phyloP scores from a whole-genome alignment of 139 green algal genomes.

The Spirogloea muscicola region DNA sequence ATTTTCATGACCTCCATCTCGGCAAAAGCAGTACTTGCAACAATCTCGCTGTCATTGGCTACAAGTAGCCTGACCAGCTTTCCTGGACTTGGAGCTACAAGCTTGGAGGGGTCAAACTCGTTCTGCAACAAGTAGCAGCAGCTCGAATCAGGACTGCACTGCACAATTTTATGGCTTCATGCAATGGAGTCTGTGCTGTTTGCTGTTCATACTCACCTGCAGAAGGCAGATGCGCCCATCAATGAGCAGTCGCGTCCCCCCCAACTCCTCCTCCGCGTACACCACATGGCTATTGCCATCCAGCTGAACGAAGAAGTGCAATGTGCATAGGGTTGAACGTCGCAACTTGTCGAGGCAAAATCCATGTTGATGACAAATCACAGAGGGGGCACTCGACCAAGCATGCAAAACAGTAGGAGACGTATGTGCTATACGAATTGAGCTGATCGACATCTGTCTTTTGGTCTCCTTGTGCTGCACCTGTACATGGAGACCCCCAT shows the following conservation, averaged over 20 bases:
- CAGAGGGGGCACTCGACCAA: too few relatives aligned
- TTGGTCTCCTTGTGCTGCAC: too few relatives aligned
- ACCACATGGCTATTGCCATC: conserved; percentile 89
- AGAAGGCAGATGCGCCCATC: conserved; percentile 85
- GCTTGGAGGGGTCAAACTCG: conserved; percentile 52
- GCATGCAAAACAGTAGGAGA: too few relatives aligned
- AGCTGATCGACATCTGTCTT: too few relatives aligned
- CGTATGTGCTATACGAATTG: too few relatives aligned
- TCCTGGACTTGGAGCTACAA: conserved; percentile 46
- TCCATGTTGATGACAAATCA: too few relatives aligned
- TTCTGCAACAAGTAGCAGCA: conserved; percentile 43
- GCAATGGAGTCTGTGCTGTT: too few relatives aligned
- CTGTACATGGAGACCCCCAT: conserved; percentile 84
- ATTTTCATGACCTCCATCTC: conserved; percentile 57
- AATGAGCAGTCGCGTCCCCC: conserved; percentile 85
- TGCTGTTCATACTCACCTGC: too few relatives aligned
- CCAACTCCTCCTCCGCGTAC: conserved; percentile 84
- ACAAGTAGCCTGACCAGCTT: conserved; percentile 58
- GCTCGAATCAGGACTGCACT: background rate
- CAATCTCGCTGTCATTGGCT: conserved; percentile 40
- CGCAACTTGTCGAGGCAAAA: too few relatives aligned
- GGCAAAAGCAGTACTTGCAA: conserved; percentile 45
- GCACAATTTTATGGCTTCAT: too few relatives aligned
- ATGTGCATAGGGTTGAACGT: too few relatives aligned
- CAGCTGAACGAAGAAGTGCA: too few relatives aligned